Evolutionary conservation across 495 filamentous ascomycete species (phyloP).

Genomic region (Recurvomyces mirabilis): DNA sequence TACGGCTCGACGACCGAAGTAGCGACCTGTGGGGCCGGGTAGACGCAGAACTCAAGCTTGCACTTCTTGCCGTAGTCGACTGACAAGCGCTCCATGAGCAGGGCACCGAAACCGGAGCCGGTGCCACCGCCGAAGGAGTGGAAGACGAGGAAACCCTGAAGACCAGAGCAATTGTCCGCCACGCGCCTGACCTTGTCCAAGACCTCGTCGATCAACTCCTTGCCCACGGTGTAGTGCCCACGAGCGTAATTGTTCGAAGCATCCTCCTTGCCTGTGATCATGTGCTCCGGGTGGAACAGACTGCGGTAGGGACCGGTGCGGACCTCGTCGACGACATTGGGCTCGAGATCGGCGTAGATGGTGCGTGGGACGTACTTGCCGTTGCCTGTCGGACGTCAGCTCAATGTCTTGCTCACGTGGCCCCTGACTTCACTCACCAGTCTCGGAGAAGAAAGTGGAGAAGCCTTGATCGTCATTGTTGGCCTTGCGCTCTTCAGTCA

Average conservation of each 20-base stretch:
- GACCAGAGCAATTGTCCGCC: constrained; percentile 91
- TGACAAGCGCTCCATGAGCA: constrained; percentile 94
- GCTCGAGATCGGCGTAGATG: constrained; percentile 99
- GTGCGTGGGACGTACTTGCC: constrained; percentile 98
- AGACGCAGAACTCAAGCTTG: constrained; percentile 98
- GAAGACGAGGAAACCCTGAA: constrained; percentile 98
- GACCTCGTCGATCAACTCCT: constrained; percentile 95
- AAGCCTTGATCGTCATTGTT: constrained; percentile 92
- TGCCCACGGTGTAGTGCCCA: constrained; percentile 97
- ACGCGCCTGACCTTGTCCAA: constrained; percentile 92
- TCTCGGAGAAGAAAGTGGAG: constrained; percentile 99
- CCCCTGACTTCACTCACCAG: constrained; percentile 50
- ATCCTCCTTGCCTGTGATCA: constrained; percentile 99
- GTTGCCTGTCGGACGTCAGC: constrained; percentile 50
- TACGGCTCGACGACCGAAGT: constrained; percentile 98
- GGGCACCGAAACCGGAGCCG: constrained; percentile 94
- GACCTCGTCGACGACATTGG: constrained; percentile 99
- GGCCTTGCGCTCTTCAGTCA: constrained; percentile 94
- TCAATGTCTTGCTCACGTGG: neutral
- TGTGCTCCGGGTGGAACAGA: constrained; percentile 96
- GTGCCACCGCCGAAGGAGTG: constrained; percentile 99
- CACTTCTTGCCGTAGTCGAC: constrained; percentile 99
- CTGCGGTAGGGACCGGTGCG: constrained; percentile 90
- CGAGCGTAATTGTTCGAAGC: constrained; percentile 99
- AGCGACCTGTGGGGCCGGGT: constrained; percentile 90